Evolutionary conservation across 1,284 basidiomycete genomes (phyloP), one percentile per base, ranked within the genome.

Genomic region (Coriolopsis trogii): DNA sequence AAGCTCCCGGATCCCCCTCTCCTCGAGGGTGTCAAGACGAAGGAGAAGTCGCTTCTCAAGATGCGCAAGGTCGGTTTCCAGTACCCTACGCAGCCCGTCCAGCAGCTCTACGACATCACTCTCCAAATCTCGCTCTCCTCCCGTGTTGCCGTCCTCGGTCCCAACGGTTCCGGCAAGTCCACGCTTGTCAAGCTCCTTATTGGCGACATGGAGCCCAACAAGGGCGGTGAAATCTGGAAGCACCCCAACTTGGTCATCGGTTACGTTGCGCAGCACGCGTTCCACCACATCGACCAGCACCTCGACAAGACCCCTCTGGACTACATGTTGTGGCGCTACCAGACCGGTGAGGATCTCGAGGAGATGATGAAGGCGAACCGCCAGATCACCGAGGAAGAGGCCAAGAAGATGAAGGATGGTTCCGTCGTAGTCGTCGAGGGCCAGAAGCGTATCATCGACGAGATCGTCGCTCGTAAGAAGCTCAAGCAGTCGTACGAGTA

Each of bases 311-410:
- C 95, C 30, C 93, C 95, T 50, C 89, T 98, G 66, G 93, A 98
- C 79, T 98, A 98, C 85, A 94, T 98, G 90, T 79, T 97, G 63
- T 96, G 94, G 93, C 94, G 95, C 78, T 98, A 98, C 86, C 95
- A 98, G 84, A 98, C 95, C 55, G 95, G 95, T 73, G 95, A 98
- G 76, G 95, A 98, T 81, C 75, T 97, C 69, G 95, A 98, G 79
- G 95, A 98, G 80, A 85, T 98, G 82, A 77, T 75, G 77, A 97
- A 97, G 82, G 93, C 91, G 51, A 87, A 76, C 72, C 91, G 94
- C 63, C 80, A 89, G 73, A 89, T 98, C 71, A 78, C 84, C 62
- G 93, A 89, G 61, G 95, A 92, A 72, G 95, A 98, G 74, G 77
- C 80, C 65, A 76, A 91, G 79, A 97, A 95, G 86, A 98, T 98